Evolutionary conservation across 2,329 filamentous ascomycete species (phyloP), one percentile per base, ranked within the genome.

Genomic region (Ciborinia camelliae): DNA sequence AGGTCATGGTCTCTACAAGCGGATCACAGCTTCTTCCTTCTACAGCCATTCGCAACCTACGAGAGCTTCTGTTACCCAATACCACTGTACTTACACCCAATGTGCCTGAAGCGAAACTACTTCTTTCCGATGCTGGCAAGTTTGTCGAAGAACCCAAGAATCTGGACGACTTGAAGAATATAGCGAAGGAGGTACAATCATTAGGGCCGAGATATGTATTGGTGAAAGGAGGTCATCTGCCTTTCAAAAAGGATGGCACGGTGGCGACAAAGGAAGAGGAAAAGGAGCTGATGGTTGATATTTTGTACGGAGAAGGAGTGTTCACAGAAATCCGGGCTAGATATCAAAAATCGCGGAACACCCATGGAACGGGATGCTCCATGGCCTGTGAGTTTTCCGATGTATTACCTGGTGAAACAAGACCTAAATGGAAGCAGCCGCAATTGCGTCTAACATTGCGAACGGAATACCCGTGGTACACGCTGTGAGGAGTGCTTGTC

Each of bases 1-100:
- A 95, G 91, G 93, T 98, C 65, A 97, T 98, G 92, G 86, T 97
- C 12, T 89, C 91, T 35, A 94, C 91, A 0, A 91, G 87, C n/a
- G 90, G 90, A 30, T 84, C 88, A 10, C 80, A 85, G 67, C 81
- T 95, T 1, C 82, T 94, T 23, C 86, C 88, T 0, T 75, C 82
- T 45, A 79, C 84, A 10, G 89, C 90, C n/a, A 80, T 92, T 39
- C 75, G 80, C 14, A 82, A 82, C 9, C 77, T 94, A 58, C 80
- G 84, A 58, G 75, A 80, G 18, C 77, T 83, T 15, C 77, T 95
- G 5, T 80, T 94, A 10, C 87, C 88, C 0, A 75, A 82, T 41
- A 85, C 90, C 1, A 91, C 85, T 1, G 77, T 93, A 15, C 77
- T 92, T 23, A 93, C 90, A 0, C 90, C 90, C 39, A 94, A 94